Base-by-base conservation (phyloP, 805 yeast genomes). In the Monosporozyma aquatica region DNA sequence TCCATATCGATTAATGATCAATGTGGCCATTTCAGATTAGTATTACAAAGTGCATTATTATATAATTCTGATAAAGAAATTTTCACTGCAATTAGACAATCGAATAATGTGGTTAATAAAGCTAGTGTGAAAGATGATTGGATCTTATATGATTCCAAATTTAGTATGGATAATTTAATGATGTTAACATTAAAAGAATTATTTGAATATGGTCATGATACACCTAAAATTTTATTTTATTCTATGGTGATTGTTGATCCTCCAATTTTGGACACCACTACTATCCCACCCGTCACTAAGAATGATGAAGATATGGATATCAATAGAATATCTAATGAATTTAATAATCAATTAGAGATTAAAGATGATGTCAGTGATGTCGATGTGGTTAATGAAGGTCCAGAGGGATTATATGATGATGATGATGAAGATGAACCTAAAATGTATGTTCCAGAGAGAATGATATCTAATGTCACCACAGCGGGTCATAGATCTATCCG, bases 101-200 rank as follows among this genome's bases (percentile, higher is more conserved):
- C 61, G 5, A 59, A 59, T 38, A 59, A 55, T 40, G 47, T 52
- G 27, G 56, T 58, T 1, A 48, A 52, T 17, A 51, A 46, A 7
- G 64, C 65, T 4, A 52, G 56, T 45, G 52, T 62, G 29, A 56
- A 57, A 13, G 70, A 67, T 43, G 71, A 68, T 42, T 68, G 72
- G 72, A 50, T 67, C 13, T 48, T 67, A 3, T 68, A 67, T 41
- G 72, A 68, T 48, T 58, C 63, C 3, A 49, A 55, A 3, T 68
- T 66, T 42, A 59, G 67, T 5, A 54, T 67, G 59, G 49, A 61
- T 20, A 67, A 68, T 46, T 47, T 67, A 33, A 46, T 43, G 23
- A 49, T 52, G 40, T 40, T 51, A 26, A 45, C 53, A 10, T 42
- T 52, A 34, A 41, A 45, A 22, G 51, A 47, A 22, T 38, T 52